Evolutionary conservation across 805 yeast species (phyloP), one percentile per base, ranked within the genome.

Genomic region (Metschnikowia orientalis): DNA sequence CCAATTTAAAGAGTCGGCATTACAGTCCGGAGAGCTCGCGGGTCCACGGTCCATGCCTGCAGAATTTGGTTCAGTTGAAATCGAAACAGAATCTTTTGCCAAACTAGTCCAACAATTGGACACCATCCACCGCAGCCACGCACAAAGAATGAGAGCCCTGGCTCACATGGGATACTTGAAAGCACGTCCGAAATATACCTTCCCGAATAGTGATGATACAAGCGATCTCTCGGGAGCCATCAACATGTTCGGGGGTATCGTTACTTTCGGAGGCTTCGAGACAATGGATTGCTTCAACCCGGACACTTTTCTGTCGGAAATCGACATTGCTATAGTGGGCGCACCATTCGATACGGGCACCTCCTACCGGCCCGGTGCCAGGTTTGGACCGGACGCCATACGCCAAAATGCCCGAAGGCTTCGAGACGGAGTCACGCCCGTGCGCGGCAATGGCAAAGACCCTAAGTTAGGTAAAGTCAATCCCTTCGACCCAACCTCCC

Each of bases 311-410:
- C 26, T 34, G 6, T 35, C 38, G 12, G 36, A 41, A 6, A 47
- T 63, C 18, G 81, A 75, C 44, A 67, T 75, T 25, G 80, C 79
- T 3, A 67, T 75, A 17, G 69, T 74, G 8, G 79, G 79, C 2
- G 78, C 79, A 1, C 79, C 79, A 1, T 75, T 73, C 39, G 81
- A 75, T 44, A 70, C 78, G 0, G 77, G 79, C 1, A 73, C 69
- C 1, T 67, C 77, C 1, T 75, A 59, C 46, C 51, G 75, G 11
- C 78, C 79, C 0, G 80, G 80, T 3, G 77, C 80, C 4, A 51
- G 80, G 21, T 75, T 75, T 51, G 81, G 80, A 1, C 80, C 80
- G 1, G 72, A 69, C 43, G 70, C 72, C 1, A 65, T 73, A 8
- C 54, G 79, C 39, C 61, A 57, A 41, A 68, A 63, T 0, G 63